Percentiles rank a stretch among this genome's conserved stretches.
Conservation (phyloP, 2,329 filamentous ascomycete genomes). For the Beauveria sp. region DNA sequence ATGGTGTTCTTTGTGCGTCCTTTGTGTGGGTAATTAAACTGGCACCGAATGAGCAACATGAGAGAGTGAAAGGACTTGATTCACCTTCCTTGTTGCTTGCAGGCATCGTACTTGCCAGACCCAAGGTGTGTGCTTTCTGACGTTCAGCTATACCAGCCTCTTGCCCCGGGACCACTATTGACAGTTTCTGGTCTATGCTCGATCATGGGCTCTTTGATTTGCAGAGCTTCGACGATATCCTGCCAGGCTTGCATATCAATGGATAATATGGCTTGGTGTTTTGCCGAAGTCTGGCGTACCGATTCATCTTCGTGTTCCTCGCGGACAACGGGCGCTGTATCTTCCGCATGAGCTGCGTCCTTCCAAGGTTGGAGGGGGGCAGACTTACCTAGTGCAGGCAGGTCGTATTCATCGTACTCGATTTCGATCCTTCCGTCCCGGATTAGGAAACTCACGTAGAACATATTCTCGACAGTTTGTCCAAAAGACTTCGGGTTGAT, state of each 20-base stretch:
- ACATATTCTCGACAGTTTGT: constrained; percentile 93
- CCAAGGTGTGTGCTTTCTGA: not conserved
- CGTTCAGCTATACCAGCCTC: constrained; percentile 58
- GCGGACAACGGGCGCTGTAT: constrained; percentile 28
- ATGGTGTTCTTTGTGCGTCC: too few relatives aligned
- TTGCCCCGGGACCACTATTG: constrained; percentile 42
- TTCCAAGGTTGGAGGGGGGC: not conserved
- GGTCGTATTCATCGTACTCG: constrained; percentile 60
- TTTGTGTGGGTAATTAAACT: too few relatives aligned
- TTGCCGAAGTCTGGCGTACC: constrained; percentile 46
- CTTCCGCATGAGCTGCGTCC: constrained; percentile 7
- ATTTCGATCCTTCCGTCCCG: constrained; percentile 75
- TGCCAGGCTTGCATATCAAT: constrained; percentile 82
- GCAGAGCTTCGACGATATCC: constrained; percentile 66
- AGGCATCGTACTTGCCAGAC: too few relatives aligned
- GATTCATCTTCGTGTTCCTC: constrained; percentile 39
- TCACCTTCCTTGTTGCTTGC: too few relatives aligned
- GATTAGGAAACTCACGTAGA: constrained; percentile 92
- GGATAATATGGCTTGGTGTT: constrained; percentile 81
- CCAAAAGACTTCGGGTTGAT: constrained; percentile 87
- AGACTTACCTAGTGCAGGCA: constrained; percentile 73
- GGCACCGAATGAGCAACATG: not conserved
- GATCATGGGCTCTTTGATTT: constrained; percentile 75
- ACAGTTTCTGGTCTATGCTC: constrained; percentile 63
- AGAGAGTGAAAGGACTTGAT: too few relatives aligned